Conservation (phyloP, 352 stramenopile genomes). For the Phytophthora pseudosyringae region DNA sequence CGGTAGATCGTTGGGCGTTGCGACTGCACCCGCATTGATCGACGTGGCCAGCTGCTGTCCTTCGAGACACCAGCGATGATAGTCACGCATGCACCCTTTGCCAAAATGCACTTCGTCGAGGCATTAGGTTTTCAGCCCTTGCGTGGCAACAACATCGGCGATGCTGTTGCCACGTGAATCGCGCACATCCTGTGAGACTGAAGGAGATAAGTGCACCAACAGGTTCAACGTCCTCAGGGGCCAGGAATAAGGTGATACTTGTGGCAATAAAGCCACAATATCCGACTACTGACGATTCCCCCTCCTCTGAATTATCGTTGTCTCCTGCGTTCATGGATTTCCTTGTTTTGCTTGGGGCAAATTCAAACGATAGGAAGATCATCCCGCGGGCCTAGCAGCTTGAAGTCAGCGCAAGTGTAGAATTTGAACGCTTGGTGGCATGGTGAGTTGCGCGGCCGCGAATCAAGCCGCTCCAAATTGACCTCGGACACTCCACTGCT, state of each 20-base stretch:
- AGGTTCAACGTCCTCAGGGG: constrained; percentile 33
- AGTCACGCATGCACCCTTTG: constrained; percentile 30
- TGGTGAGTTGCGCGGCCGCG: constrained; percentile 1
- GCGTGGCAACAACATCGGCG: constrained; percentile 27
- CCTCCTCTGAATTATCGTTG: not conserved
- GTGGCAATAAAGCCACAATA: constrained; percentile 25
- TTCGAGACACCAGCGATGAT: constrained; percentile 24
- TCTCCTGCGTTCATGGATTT: constrained; percentile 12
- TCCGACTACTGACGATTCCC: constrained; percentile 13
- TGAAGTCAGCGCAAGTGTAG: constrained; percentile 26
- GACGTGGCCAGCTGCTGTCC: constrained; percentile 1
- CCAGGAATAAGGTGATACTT: constrained; percentile 24
- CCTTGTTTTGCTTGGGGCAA: not conserved
- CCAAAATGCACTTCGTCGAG: constrained; percentile 26
- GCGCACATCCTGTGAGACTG: constrained; percentile 27
- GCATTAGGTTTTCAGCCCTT: constrained; percentile 27
- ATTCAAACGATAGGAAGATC: constrained; percentile 22
- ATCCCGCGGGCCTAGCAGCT: not conserved
- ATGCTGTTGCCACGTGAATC: not conserved
- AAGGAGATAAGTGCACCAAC: constrained; percentile 17
- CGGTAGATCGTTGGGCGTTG: constrained; percentile 5
- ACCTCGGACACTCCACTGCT: not conserved
- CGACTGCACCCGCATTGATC: constrained; percentile 11
- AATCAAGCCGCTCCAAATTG: not conserved
- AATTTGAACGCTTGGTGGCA: constrained; percentile 21